These are phyloP conservation scores for Talaromyces proteolyticus DNA, from an alignment of 495 filamentous ascomycete genomes.

Conservation along the genomic window DNA sequence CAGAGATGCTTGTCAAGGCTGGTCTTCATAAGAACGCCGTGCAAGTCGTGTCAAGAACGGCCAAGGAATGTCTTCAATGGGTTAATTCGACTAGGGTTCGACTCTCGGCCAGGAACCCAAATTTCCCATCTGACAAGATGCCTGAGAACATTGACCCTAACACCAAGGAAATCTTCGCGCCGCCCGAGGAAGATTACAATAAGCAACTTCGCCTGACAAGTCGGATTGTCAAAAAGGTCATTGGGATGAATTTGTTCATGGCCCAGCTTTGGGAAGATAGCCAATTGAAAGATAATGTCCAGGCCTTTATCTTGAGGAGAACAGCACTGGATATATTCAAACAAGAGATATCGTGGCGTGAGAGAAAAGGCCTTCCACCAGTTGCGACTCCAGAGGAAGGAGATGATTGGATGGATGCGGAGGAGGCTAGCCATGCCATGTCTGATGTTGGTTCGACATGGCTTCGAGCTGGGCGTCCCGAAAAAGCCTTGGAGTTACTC, in stretches of 20 bases:
- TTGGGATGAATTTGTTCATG: constrained; percentile 73
- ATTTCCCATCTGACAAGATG: constrained; percentile 5
- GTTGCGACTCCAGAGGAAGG: constrained; percentile 33
- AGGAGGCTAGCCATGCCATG: constrained; percentile 1
- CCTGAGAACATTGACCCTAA: constrained; percentile 18
- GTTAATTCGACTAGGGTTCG: constrained; percentile 56
- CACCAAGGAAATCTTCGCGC: constrained; percentile 20
- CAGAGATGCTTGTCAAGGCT: constrained; percentile 70
- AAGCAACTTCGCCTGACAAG: constrained; percentile 47
- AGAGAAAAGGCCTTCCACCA: constrained; percentile 49
- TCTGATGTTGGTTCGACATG: constrained; percentile 4
- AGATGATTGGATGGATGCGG: constrained; percentile 27
- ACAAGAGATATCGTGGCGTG: constrained; percentile 63
- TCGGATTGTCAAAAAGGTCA: constrained; percentile 62
- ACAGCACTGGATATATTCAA: constrained; percentile 78
- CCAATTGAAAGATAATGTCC: constrained; percentile 43
- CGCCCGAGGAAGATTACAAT: constrained; percentile 36
- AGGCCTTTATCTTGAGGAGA: constrained; percentile 66
- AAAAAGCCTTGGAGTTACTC: constrained; percentile 82
- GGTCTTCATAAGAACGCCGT: constrained; percentile 59
- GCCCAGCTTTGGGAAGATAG: constrained; percentile 64
- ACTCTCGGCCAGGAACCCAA: constrained; percentile 25
- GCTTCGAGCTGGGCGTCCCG: constrained; percentile 17
- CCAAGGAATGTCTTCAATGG: constrained; percentile 52
- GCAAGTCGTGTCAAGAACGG: constrained; percentile 59